Evolutionary conservation across 305 asterid genomes (phyloP), one percentile per base, ranked within the genome.

Genomic region (Rubia balearica): DNA sequence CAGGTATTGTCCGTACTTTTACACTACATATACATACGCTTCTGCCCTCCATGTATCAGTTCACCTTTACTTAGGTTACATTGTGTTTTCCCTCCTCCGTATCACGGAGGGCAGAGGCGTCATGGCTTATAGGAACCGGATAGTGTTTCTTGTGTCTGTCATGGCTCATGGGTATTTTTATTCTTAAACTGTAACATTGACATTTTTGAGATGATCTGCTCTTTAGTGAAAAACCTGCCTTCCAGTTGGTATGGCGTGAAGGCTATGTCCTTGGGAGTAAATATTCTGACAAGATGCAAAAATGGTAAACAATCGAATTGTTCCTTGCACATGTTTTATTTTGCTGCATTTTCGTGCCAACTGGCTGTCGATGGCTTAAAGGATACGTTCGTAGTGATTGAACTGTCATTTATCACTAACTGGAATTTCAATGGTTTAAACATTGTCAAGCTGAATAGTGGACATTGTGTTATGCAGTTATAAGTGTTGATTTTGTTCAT

Each of bases 251-350:
- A 24, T 81, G 97, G 96, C 46, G 90, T 82, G 40, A 75, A 70
- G 63, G 83, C 83, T 79, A 95, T 89, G 96, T 83, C 98, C 73
- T 74, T 82, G 96, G 96, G 92, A 67, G 89, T 95, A 74, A 85
- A 83, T 70, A 82, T 89, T 68, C 79, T 95, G 85, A 79, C 96
- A 45, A 83, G 84, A 87, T 92, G 98, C 80, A 92, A 80, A 87
- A 75, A 84, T 92, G 99, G 99, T 94, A 85, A 81, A 71, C 14
- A 13, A 66, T 33, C 48, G 57, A 40, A 67, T 68, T 62, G 67
- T 73, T 45, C 62, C 65, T 38, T 9, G 5, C 64, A 43, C 71
- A 42, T 72, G 55, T 61, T 0, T 7, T 4, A 56, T 57, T 66
- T 59, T 17, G 10, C 48, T 65, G 6, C 27, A 16, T n/a, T 24